Base-by-base conservation (phyloP, 75 land plant genomes). In the Adiantum capillusveneris region DNA sequence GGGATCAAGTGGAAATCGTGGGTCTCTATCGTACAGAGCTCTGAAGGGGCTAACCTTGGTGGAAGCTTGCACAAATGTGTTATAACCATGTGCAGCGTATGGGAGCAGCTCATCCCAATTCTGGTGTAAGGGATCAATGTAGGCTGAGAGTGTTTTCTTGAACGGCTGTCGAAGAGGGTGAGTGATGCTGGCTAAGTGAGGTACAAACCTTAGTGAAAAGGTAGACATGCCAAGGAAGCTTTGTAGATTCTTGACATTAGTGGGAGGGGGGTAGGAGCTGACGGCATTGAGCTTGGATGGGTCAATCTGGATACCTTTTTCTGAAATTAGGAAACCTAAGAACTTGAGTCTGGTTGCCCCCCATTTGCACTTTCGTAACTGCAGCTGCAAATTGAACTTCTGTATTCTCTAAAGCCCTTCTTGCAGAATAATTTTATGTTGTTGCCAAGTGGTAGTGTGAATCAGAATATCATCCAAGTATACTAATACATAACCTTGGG, bases 381-480 rank as follows among this genome's bases (percentile, higher is more conserved):
- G 14, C 16, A 3, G 12, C 26, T 46, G 24, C 1, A 58, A 28
- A 11, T 25, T 46, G 16, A 43, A 2, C n/a, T 44, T 21, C 0
- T 29, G n/a, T 2, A 50, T 18, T 11, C n/a, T 9, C 20, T 19
- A 18, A 6, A 51, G 48, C 17, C 45, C 54, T 14, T 49, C 1
- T 11, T 20, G 27, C 6, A 64, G 16, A 6, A 26, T 29, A 21
- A 21, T 19, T 25, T 53, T 11, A 19, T 64, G 66, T 54, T 31
- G 20, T 54, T 18, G 0, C 44, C 1, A n/a, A 11, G 57, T 22
- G 19, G 0, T 11, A 25, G 44, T 64, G 54, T 54, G 53, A 14
- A 42, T 30, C 3, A 64, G 48, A 14, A 64, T 64, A 17, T 64
- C 66, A 41, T 54, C 66, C 1, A 64, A 39, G 53, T 64, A 54